Base-by-base conservation (phyloP, 148 eudicot genomes). In the Arbutus unedo region DNA sequence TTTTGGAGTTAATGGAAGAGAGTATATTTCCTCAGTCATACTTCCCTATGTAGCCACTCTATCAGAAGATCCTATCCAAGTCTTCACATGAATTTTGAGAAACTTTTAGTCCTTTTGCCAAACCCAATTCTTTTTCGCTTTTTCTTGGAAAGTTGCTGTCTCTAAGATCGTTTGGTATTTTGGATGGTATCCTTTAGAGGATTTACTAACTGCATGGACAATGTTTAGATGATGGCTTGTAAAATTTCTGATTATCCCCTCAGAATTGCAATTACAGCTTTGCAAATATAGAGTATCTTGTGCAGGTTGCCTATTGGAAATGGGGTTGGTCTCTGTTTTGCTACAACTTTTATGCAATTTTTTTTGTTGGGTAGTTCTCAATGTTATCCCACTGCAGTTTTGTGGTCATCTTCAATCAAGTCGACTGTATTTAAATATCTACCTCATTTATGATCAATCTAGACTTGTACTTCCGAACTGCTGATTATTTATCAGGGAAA, bases 231-330 rank as follows among this genome's bases (percentile, higher is more conserved):
- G 9, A 21, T 19, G 56, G 78, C 56, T 4, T 18, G 56, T 13
- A 50, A 23, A 75, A 5, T 64, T 64, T 75, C 18, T 3, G 6
- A 38, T 76, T 15, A 53, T 53, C 53, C 41, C n/a, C 78, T 59
- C 43, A 50, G 45, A 44, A 23, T 76, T 1, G 51, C 21, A 15
- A 3, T 44, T 56, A 43, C 59, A 47, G 66, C 16, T 47, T 15
- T 60, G 68, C 23, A 82, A 59, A 73, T 74, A 49, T 81, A 57
- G 77, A 45, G 38, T 68, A 15, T 80, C 44, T n/a, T 70, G 45
- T 7, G 53, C 23, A 15, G 23, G 3, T 44, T 13, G 70, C 82
- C 10, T 53, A 13, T 70, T 71, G 48, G 82, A 31, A 70, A 81
- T 66, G 77, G n/a, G 64, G 66, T 71, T 70, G 10, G 43, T 21